Conservation (phyloP, 1,284 basidiomycete genomes). For the Rhodotorula glutinis region DNA sequence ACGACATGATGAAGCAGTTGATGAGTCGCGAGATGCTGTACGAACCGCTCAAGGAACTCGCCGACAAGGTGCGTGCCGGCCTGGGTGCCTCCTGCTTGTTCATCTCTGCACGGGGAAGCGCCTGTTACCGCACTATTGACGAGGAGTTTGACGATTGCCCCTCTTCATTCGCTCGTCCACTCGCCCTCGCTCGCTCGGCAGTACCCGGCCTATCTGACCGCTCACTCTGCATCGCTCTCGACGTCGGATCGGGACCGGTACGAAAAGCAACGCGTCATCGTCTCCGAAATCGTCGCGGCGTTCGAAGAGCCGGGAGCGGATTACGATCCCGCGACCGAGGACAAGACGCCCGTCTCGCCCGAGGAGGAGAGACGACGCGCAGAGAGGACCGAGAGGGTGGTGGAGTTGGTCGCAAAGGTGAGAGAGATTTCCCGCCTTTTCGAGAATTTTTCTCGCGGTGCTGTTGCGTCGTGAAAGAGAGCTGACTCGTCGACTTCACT, state of each 20-base stretch:
- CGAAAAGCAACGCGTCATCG: conserved; percentile 63
- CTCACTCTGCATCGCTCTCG: conserved; percentile 53
- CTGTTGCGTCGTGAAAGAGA: no score
- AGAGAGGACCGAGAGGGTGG: conserved; percentile 58
- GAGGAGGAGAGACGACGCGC: conserved; percentile 63
- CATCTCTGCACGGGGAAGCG: no score
- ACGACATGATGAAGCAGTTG: conserved; percentile 87
- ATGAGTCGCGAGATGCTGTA: conserved; percentile 93
- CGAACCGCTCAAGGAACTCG: conserved; percentile 84
- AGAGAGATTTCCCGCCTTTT: no score
- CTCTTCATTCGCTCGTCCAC: no score
- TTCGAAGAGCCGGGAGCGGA: conserved; percentile 62
- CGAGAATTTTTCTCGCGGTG: no score
- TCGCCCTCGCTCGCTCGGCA: conserved; percentile 45
- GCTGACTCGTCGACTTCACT: conserved; percentile 4
- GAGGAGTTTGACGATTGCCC: no score
- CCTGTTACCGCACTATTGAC: no score
- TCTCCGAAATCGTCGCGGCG: conserved; percentile 64
- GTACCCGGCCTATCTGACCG: conserved; percentile 79
- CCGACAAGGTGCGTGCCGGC: conserved; percentile 72
- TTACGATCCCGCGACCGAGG: conserved; percentile 16
- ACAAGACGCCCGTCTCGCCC: not conserved
- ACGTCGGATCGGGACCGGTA: conserved; percentile 67
- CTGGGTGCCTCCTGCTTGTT: no score
- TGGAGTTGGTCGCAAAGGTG: conserved; percentile 74